phyloP scores from a whole-genome alignment of 2,329 filamentous ascomycete species.

The Neonectria neomacrospora region DNA sequence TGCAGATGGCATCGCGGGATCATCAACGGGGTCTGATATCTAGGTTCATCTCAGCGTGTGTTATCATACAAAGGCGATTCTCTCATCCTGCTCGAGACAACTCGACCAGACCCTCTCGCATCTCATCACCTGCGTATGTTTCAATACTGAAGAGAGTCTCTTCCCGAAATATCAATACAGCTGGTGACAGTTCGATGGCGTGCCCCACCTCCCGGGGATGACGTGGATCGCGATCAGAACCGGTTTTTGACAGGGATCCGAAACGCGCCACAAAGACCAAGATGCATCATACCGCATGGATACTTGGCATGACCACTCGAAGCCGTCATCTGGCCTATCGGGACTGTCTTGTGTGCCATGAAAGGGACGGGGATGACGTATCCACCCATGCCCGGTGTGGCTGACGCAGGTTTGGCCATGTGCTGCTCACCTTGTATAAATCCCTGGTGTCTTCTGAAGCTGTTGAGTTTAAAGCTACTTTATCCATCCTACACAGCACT shows the following conservation, averaged over 20 bases:
- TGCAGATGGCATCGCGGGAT: too few relatives aligned
- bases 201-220: slow-evolving; percentile 29
- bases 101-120: too few relatives aligned
- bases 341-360: slow-evolving; percentile 24
- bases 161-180: neutral
- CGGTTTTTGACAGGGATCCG: slow-evolving; percentile 38
- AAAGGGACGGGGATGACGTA: slow-evolving; percentile 39
- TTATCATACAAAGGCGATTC: too few relatives aligned
- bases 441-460: neutral
- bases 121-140: too few relatives aligned
- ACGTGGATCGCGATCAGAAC: slow-evolving; percentile 39
- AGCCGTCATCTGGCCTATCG: slow-evolving; percentile 30
- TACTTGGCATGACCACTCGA: slow-evolving; percentile 31
- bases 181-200: neutral
- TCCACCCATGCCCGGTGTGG: slow-evolving; percentile 3
- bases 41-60: too few relatives aligned
- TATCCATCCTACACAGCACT: neutral
- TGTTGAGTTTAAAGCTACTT: neutral
- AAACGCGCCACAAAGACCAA: slow-evolving; percentile 33
- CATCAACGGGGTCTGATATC: too few relatives aligned
- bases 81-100: too few relatives aligned
- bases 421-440: neutral
- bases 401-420: neutral
- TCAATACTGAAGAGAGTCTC: too few relatives aligned
- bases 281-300: slow-evolving; percentile 35